Base-by-base conservation (phyloP, 2,329 filamentous ascomycete species). In the Cladosporium sp. region DNA sequence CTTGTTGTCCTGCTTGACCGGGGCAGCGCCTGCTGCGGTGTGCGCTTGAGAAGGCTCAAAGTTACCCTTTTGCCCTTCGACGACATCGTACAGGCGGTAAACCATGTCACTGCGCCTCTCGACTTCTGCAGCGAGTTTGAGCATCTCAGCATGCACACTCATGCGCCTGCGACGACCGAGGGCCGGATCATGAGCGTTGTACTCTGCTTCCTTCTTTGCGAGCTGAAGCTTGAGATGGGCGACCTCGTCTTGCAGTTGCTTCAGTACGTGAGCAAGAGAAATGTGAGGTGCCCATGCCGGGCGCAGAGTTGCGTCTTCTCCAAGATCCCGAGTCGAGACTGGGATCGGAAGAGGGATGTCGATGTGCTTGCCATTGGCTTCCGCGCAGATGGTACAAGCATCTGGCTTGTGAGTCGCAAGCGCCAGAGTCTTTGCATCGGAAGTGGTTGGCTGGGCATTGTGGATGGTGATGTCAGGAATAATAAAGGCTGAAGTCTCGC, bases 221-320 rank as follows among this genome's bases (percentile, higher is more conserved):
- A 91, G 80, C 65, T 87, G 81, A 63, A 88, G 79, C 72, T 89
- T 88, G 54, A 95, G 75, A 69, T 95, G 89, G 12, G 81, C 80
- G 44, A 92, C 81, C 71, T 96, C 91, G 69, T 95, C 90, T 64
- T 90, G 80, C 3, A 95, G 77, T 7, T 85, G 82, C 73, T 95
- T 94, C 70, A 96, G 86, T 20, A 96, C 89, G n/a, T 86, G 83
- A 7, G 89, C 88, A 22, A 96, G 82, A 9, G 91, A 90, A 42
- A 86, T 74, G 4, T 82, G 84, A 0, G 90, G 90, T 1, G 84
- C 76, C 67, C 90, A 86, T 1, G 86, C 67, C 2, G 78, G 84
- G 0, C 84, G 82, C 47, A 86, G 69, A 0, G 84, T 87, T 0
- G 80, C 80, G 22, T 66, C 62, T 13, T 63, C 48, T 3, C 71